A percentile compares a stretch with the other conserved stretches of the same genome.
Conservation (phyloP, 163 green algal genomes). For the Chlorella variabilis region DNA sequence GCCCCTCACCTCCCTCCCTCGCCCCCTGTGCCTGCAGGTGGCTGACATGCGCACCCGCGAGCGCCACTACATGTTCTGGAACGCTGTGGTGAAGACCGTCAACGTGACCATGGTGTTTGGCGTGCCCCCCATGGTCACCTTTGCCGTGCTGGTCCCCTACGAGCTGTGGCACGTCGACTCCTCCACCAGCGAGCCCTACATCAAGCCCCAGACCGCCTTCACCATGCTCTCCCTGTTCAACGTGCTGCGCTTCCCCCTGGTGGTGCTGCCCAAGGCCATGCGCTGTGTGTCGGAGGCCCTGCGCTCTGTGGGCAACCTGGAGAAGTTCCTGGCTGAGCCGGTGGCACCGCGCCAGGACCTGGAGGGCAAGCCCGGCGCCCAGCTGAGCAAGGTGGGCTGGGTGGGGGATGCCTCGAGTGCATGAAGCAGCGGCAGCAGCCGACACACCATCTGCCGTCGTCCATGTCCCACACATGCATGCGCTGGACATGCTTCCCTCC, state of each 20-base stretch:
- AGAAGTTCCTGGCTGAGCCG: conserved; percentile 46
- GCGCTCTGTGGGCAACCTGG: conserved; percentile 55
- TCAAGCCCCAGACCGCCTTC: conserved; percentile 71
- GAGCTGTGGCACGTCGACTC: conserved; percentile 15
- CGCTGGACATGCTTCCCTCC: neutral
- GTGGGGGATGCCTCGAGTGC: too few species aligned
- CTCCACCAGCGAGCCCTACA: neutral
- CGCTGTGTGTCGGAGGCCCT: conserved; percentile 84
- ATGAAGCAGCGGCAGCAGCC: neutral
- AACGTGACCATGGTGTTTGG: conserved; percentile 93
- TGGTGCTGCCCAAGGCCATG: conserved; percentile 68
- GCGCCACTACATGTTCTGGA: conserved; percentile 18
- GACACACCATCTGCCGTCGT: neutral
- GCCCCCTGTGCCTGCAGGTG: neutral
- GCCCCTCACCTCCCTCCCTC: neutral
- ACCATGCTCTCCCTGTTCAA: conserved; percentile 93
- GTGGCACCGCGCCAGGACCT: conserved; percentile 32
- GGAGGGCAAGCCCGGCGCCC: conserved; percentile 28
- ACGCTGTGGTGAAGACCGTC: conserved; percentile 84
- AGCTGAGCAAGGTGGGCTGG: conserved; percentile 18
- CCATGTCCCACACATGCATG: neutral
- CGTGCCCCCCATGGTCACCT: conserved; percentile 57
- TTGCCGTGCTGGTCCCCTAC: conserved; percentile 44
- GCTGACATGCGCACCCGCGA: conserved; percentile 12
- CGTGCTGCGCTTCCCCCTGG: conserved; percentile 91